Evolutionary conservation across 75 land plant genomes (phyloP).

Genomic region (Gnetum montanum): DNA sequence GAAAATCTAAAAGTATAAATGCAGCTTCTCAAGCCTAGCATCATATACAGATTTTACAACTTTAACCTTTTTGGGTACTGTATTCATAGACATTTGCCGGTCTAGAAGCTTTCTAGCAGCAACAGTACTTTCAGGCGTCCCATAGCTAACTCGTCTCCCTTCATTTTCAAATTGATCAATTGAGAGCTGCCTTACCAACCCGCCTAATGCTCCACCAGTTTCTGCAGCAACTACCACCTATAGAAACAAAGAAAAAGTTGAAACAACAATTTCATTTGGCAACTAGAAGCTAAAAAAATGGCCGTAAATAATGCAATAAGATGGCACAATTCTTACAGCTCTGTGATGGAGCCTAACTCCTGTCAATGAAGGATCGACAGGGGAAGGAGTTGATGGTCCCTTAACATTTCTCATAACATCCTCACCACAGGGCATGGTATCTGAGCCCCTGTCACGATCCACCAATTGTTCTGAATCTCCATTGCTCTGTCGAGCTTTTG

Average conservation of each 20-base stretch:
- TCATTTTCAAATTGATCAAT: slow-evolving; percentile 54
- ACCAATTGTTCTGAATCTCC: slow-evolving; percentile 5
- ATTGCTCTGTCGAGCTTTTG: slow-evolving; percentile 22
- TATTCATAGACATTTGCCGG: slow-evolving; percentile 32
- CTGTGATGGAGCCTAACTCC: slow-evolving; percentile 42
- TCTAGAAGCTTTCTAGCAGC: slow-evolving; percentile 37
- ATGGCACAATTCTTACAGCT: slow-evolving; percentile 22
- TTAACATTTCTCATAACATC: background rate
- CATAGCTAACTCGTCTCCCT: slow-evolving; percentile 47
- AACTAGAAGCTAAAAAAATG: background rate
- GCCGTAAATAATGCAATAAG: background rate
- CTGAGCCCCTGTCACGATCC: slow-evolving; percentile 32
- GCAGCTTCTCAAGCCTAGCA: too few relatives aligned
- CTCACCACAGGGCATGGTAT: slow-evolving; percentile 19
- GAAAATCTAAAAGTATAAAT: too few relatives aligned
- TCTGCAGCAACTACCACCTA: slow-evolving; percentile 52
- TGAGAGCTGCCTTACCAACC: slow-evolving; percentile 45
- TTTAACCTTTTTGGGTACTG: slow-evolving; percentile 39
- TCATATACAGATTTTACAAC: too few relatives aligned
- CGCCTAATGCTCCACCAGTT: slow-evolving; percentile 42
- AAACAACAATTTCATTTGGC: too few relatives aligned
- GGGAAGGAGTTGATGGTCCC: background rate
- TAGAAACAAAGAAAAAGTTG: too few relatives aligned
- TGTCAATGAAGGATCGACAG: background rate
- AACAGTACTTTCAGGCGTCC: slow-evolving; percentile 42